Percentiles rank a stretch among this genome's conserved stretches.
phyloP scores from a whole-genome alignment of 2,329 filamentous ascomycete species.

The Uncinocarpus reesii region DNA sequence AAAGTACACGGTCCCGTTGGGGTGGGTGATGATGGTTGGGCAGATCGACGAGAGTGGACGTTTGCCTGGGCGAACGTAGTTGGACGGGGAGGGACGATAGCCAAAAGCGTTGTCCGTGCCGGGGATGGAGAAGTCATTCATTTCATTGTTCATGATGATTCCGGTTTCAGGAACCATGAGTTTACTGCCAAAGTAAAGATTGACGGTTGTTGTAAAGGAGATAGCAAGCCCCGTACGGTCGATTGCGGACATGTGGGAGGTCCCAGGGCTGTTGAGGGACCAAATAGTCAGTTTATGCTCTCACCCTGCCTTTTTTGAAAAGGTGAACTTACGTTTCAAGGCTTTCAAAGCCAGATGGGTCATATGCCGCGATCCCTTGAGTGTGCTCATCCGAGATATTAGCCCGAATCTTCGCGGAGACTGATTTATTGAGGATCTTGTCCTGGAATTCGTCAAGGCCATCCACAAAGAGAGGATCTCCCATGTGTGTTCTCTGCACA shows the following conservation, averaged over 20 bases:
- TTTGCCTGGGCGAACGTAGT: slow-evolving; percentile 73
- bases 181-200: slow-evolving; percentile 71
- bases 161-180: slow-evolving; percentile 74
- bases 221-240: slow-evolving; percentile 66
- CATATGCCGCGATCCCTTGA: slow-evolving; percentile 62
- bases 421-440: slow-evolving; percentile 53
- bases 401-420: slow-evolving; percentile 49
- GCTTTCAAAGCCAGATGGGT: slow-evolving; percentile 56
- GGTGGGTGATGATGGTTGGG: slow-evolving; percentile 62
- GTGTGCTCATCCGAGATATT: slow-evolving; percentile 65
- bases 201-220: slow-evolving; percentile 76
- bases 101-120: slow-evolving; percentile 69
- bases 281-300: background rate
- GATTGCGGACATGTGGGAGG: slow-evolving; percentile 49
- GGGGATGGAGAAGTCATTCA: slow-evolving; percentile 78
- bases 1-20: slow-evolving; percentile 56
- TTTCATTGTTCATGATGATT: slow-evolving; percentile 60
- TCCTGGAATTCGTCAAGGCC: slow-evolving; percentile 55
- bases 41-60: slow-evolving; percentile 74
- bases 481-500: slow-evolving; percentile 57
- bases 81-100: slow-evolving; percentile 66
- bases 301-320: background rate
- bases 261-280: slow-evolving; percentile 35
- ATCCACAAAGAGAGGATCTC: slow-evolving; percentile 66
- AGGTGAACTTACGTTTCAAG: slow-evolving; percentile 50